These are phyloP conservation scores for Styphnolobium japonicum DNA, from an alignment of 306 rosid genomes.

Conservation along the genomic window DNA sequence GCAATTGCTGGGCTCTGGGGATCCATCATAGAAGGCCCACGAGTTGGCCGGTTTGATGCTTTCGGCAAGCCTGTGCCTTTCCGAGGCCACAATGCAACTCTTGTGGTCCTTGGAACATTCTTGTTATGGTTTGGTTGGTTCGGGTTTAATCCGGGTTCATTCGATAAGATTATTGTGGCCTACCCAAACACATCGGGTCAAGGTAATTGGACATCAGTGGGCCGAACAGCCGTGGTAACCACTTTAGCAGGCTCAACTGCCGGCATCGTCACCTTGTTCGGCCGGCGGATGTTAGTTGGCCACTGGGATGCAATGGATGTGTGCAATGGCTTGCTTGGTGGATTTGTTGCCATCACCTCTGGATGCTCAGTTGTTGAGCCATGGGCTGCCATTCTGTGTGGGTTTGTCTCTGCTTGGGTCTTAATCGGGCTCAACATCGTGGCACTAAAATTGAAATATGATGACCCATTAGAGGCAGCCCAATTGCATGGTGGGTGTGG, in stretches of 20 bases:
- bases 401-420: constrained; percentile 65
- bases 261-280: constrained; percentile 51
- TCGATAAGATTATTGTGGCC: constrained; percentile 48
- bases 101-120: constrained; percentile 71
- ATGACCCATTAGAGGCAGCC: constrained; percentile 73
- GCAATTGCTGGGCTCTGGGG: constrained; percentile 79
- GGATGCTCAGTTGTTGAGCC: constrained; percentile 81
- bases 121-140: constrained; percentile 85
- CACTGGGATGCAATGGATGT: constrained; percentile 74
- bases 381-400: constrained; percentile 70
- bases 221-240: constrained; percentile 55
- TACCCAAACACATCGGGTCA: constrained; percentile 31
- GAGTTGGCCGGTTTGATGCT: constrained; percentile 61
- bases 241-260: constrained; percentile 57
- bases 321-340: constrained; percentile 78
- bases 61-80: constrained; percentile 46
- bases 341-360: constrained; percentile 74
- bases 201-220: constrained; percentile 64
- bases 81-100: constrained; percentile 63
- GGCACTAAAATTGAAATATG: constrained; percentile 56
- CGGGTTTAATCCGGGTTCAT: constrained; percentile 67
- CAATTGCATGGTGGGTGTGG: constrained; percentile 85
- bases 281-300: constrained; percentile 52
- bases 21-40: constrained; percentile 64
- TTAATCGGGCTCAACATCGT: constrained; percentile 60